Percentiles rank a stretch among this genome's conserved stretches.
phyloP scores from a whole-genome alignment of 768 basidiomycete species.

The Pleurotus tuoliensis region DNA sequence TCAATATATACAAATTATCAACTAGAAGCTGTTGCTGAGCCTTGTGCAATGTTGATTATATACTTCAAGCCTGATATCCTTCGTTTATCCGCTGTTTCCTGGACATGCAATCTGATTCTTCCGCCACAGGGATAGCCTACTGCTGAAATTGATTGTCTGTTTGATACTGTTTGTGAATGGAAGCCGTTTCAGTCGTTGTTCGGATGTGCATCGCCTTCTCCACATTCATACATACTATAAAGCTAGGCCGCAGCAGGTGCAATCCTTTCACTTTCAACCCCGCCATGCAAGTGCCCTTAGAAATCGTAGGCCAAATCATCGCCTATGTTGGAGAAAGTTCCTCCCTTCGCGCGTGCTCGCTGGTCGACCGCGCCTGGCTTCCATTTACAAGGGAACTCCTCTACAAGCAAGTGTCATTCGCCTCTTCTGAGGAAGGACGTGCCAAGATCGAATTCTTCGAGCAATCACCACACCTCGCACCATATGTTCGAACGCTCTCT shows the following conservation, averaged over 20 bases:
- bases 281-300: not conserved
- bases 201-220: not conserved
- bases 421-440: not conserved
- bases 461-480: not conserved
- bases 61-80: too few species aligned
- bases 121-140: too few species aligned
- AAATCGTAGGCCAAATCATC: not conserved
- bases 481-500: not conserved
- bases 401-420: not conserved
- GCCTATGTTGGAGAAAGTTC: not conserved
- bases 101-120: too few species aligned
- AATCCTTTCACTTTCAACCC: not conserved
- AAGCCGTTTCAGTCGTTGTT: too few species aligned
- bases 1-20: constrained; percentile 49
- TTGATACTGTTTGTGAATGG: too few species aligned
- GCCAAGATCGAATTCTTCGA: not conserved
- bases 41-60: constrained; percentile 53
- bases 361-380: not conserved
- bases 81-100: too few species aligned
- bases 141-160: too few species aligned
- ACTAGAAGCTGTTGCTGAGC: constrained; percentile 92
- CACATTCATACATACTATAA: not conserved
- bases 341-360: not conserved
- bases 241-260: not conserved
- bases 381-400: not conserved